Evolutionary conservation across 306 rosid genomes (phyloP), one percentile per base, ranked within the genome.

Genomic region (Pyrus pyrifolia): DNA sequence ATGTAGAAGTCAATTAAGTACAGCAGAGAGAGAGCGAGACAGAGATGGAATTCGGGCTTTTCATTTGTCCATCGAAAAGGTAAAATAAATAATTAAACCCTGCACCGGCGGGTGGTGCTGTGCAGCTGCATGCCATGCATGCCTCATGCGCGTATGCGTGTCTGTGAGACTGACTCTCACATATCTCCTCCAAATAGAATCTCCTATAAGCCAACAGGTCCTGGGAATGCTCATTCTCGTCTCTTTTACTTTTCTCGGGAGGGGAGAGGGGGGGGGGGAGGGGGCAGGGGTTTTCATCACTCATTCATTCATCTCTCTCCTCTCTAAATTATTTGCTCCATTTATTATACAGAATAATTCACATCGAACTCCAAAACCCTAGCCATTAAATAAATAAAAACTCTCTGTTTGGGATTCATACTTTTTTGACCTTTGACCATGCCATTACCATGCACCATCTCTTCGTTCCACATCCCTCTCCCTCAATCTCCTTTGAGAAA

Each of bases 401-500:
- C 72, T 80, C 87, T 17, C 69, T 81, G 86, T 83, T 89, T 83
- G 89, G 93, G 97, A 86, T 89, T 87, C 86, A 40, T 83, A 82
- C 85, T 82, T 82, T 89, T 86, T 91, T 91, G 89, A 90, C 89
- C 91, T 83, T 91, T 87, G 92, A 89, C 90, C 79, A 67, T 23
- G 52, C 55, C 21, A 49, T 49, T 15, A 49, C 55, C 21, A 49
- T 2, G 55, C 55, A 49, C 55, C 55, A 4, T 49, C 55, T 49
- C 76, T 65, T 64, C 52, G 25, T 21, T 44, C 66, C 38, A 22
- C 38, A 31, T 21, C 72, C 27, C 67, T 18, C 8, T 4, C 51
- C 71, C 71, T 74, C 80, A 23, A 27, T 31, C 59, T 52, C 15
- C 61, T 42, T 59, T 7, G 2, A 7, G 42, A 38, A 38, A 38